Percentiles rank a stretch among this genome's conserved stretches.
These are phyloP conservation scores for Amesomyces nigricolor DNA, from an alignment of 2,329 filamentous ascomycete genomes.

Conservation along the genomic window DNA sequence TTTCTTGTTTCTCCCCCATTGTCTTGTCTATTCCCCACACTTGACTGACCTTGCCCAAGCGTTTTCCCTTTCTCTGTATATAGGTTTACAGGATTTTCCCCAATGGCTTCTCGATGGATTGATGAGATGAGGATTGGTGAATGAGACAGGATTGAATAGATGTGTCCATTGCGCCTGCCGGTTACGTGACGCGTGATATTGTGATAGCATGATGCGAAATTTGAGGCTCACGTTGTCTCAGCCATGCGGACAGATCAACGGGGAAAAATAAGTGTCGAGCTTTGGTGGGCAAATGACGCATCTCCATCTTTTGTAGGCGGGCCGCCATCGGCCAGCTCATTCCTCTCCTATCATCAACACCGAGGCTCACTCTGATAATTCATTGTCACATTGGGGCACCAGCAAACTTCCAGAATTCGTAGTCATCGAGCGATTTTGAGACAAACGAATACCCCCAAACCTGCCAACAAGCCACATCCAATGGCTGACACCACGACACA, in stretches of 20 bases:
- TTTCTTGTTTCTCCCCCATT: conserved; percentile 20
- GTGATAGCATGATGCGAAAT: background rate
- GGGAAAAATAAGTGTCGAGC: background rate
- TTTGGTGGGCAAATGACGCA: conserved; percentile 14
- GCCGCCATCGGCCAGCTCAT: background rate
- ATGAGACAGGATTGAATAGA: conserved; percentile 21
- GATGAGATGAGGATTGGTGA: conserved; percentile 26
- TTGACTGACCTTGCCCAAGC: conserved; percentile 12
- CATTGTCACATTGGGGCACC: background rate
- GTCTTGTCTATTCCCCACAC: conserved; percentile 21
- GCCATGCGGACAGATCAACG: background rate
- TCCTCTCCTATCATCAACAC: background rate
- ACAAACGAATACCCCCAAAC: no score
- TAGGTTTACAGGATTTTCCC: conserved; percentile 16
- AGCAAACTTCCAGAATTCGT: no score
- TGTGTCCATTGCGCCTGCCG: background rate
- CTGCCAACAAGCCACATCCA: background rate
- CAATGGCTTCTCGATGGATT: conserved; percentile 20
- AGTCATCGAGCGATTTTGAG: no score
- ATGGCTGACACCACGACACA: background rate
- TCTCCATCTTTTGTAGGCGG: background rate
- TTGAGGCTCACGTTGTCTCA: background rate
- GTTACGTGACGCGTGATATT: background rate
- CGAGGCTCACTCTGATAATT: background rate
- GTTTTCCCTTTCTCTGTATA: conserved; percentile 22